Evolutionary conservation across 2,329 filamentous ascomycete species (phyloP), one percentile per base, ranked within the genome.

Genomic region (Scedosporium minutisporum): DNA sequence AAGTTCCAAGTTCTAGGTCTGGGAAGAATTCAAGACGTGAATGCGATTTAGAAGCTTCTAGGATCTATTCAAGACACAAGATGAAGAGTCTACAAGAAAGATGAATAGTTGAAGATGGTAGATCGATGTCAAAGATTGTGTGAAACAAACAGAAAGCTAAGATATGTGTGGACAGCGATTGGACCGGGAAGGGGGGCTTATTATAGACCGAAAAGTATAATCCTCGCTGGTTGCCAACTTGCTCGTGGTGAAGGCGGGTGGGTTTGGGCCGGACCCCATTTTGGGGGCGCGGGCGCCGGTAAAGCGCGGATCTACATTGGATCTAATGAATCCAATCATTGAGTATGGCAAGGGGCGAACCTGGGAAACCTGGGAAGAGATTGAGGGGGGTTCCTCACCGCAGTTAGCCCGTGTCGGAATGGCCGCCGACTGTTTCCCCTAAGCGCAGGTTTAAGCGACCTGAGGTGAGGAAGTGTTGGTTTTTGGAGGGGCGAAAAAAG

Each of bases 361-460:
- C 12, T 23, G 51, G 44, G 16, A 48, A 48, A 33, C 29, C 29
- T 33, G 29, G 29, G 51, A 23, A 33, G 29, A 33, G 29, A 21
- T 21, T 21, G 23, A 23, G 21, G 12, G 18, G 23, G 23, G 7
- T n/a, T 21, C n/a, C 44, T 48, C 44, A 48, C 44, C 44, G 16
- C 44, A 48, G 44, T 18, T 48, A 18, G 44, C n/a, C 44, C 21
- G 33, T 38, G 33, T 38, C 18, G 23, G 51, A 23, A 23, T 55
- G 27, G 27, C 21, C 63, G 63, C 62, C 64, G 60, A 62, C 59
- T 62, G 57, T 63, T 65, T 66, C 66, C 66, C 66, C 66, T 66
- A 67, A 66, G 66, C 63, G 66, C 65, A 67, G 65, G 66, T 66
- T 38, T 38, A 38, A 38, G 21, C 21, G 46, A 23, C 46, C 21